A percentile compares a stretch with the other conserved stretches of the same genome.
phyloP scores from a whole-genome alignment of 2,329 filamentous ascomycete species.

The Calonectria ilicicola region DNA sequence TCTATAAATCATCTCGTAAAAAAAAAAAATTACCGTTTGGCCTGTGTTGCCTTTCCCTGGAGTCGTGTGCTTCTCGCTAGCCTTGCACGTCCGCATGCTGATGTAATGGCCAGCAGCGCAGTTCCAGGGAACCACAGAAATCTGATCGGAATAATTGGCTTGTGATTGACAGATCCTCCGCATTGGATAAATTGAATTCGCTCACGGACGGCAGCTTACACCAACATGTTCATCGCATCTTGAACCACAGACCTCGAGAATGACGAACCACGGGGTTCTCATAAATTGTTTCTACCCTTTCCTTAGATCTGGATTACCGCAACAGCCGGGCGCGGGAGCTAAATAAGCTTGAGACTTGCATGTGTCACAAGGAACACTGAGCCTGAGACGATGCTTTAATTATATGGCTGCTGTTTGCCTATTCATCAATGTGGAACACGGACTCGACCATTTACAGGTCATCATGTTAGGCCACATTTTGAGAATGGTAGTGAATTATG shows the following conservation, averaged over 20 bases:
- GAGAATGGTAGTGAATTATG: neutral
- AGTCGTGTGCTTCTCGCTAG: neutral
- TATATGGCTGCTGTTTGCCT: neutral
- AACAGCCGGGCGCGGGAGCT: neutral
- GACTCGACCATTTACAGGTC: neutral
- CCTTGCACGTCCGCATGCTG: no score
- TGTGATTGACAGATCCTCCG: neutral
- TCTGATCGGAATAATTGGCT: neutral
- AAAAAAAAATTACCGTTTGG: neutral
- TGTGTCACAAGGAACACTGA: neutral
- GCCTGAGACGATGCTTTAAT: neutral
- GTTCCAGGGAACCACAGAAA: neutral
- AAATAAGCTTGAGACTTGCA: neutral
- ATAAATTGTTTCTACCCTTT: no score
- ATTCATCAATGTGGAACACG: neutral
- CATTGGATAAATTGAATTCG: neutral
- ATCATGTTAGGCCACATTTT: neutral
- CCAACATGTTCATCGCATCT: constrained; percentile 1
- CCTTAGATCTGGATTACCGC: neutral
- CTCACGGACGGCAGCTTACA: neutral
- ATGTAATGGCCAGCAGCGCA: neutral
- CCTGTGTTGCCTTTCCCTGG: neutral
- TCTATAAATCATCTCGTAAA: neutral
- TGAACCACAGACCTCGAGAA: neutral
- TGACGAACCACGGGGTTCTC: neutral